Conservation (phyloP, 1,284 basidiomycete genomes). For the Neolentinus lepideus region DNA sequence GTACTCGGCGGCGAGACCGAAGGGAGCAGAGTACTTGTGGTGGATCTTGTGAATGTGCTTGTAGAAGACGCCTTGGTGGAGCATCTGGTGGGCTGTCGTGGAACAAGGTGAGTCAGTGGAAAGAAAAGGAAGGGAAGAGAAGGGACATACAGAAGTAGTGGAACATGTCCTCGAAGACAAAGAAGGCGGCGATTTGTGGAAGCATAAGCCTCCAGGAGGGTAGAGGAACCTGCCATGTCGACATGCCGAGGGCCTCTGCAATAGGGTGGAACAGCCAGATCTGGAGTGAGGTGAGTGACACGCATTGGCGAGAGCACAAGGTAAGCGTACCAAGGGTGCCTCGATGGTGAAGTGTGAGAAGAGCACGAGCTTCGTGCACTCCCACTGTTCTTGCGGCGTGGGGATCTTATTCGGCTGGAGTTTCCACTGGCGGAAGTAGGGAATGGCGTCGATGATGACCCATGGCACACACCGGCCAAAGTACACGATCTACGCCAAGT, state of each 20-base stretch:
- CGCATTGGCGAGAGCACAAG: not conserved
- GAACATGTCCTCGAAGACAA: slow-evolving; percentile 95
- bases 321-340: slow-evolving; percentile 68
- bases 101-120: slow-evolving; percentile 11
- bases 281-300: slow-evolving; percentile 28
- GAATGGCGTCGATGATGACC: slow-evolving; percentile 93
- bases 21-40: slow-evolving; percentile 96
- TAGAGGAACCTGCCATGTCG: slow-evolving; percentile 92
- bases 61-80: slow-evolving; percentile 90
- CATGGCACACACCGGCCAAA: slow-evolving; percentile 95
- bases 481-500: slow-evolving; percentile 81
- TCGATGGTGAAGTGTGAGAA: slow-evolving; percentile 97
- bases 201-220: slow-evolving; percentile 64
- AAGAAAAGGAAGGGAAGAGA: slow-evolving; percentile 6
- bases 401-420: slow-evolving; percentile 86
- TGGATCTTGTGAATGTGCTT: slow-evolving; percentile 98
- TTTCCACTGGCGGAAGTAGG: slow-evolving; percentile 94
- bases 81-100: slow-evolving; percentile 72
- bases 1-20: slow-evolving; percentile 97
- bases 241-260: slow-evolving; percentile 86
- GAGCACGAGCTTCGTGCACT: slow-evolving; percentile 92
- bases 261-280: slow-evolving; percentile 97
- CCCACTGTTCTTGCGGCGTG: slow-evolving; percentile 83
- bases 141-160: slow-evolving; percentile 64
- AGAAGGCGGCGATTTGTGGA: slow-evolving; percentile 86